Evolutionary conservation across 148 eudicot species (phyloP).

Genomic region (Cornus controversa): DNA sequence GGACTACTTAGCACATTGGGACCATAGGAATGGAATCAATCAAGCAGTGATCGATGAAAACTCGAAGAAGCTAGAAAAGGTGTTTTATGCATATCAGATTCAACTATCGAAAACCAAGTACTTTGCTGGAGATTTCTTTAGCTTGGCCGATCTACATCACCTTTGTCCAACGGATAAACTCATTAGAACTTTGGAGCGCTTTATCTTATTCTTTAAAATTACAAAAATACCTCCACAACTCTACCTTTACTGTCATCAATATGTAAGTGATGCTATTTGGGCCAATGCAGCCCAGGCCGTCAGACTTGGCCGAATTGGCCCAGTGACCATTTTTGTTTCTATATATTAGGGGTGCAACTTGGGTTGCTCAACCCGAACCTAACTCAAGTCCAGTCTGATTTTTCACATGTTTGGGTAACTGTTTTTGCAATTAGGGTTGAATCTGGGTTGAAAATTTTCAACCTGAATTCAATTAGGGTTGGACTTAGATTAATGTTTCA

Average conservation of each 20-base stretch:
- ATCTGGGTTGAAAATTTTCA: too few relatives aligned
- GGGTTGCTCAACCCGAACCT: too few relatives aligned
- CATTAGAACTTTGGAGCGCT: slow-evolving; percentile 30
- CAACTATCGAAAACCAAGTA: slow-evolving; percentile 32
- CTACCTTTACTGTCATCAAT: too few relatives aligned
- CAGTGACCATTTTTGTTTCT: too few relatives aligned
- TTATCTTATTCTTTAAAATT: too few relatives aligned
- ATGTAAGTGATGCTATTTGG: background rate
- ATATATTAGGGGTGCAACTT: too few relatives aligned
- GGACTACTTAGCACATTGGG: slow-evolving; percentile 25
- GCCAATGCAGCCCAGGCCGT: background rate
- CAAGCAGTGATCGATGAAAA: slow-evolving; percentile 28
- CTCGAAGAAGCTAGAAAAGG: slow-evolving; percentile 25
- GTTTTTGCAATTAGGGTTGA: too few relatives aligned
- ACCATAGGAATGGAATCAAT: slow-evolving; percentile 23
- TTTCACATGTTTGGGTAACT: too few relatives aligned
- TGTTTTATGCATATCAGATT: slow-evolving; percentile 33
- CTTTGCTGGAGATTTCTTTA: slow-evolving; percentile 43
- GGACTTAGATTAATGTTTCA: too few relatives aligned
- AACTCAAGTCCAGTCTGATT: too few relatives aligned
- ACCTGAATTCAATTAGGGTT: too few relatives aligned
- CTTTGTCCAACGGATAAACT: slow-evolving; percentile 31
- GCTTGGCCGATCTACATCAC: slow-evolving; percentile 44
- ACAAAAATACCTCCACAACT: background rate
- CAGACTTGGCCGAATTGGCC: too few relatives aligned